These are phyloP conservation scores for Mucor plumbeus DNA, from an alignment of 371 early-diverging fungal genomes.

Conservation along the genomic window DNA sequence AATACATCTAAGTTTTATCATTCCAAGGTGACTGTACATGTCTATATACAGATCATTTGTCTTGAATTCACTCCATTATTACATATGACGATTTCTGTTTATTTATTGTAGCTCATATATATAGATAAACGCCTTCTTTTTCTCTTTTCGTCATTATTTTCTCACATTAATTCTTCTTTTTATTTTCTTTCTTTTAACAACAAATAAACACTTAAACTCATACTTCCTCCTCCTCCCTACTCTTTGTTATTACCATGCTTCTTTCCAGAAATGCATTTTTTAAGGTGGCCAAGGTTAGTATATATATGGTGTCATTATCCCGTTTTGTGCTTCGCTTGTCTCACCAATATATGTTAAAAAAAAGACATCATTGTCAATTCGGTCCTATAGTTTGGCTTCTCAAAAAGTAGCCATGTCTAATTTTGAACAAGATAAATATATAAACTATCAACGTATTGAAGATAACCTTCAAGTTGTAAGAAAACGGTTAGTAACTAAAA, in stretches of 20 bases:
- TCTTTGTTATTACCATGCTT: slow-evolving; percentile 13
- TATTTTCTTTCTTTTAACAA: too few species aligned
- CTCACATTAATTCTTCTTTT: not conserved
- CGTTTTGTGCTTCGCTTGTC: not conserved
- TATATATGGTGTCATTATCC: not conserved
- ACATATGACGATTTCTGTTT: not conserved
- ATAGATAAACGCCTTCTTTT: too few species aligned
- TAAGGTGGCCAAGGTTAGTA: slow-evolving; percentile 39
- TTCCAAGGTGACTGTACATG: not conserved
- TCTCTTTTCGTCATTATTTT: not conserved
- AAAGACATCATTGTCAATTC: not conserved
- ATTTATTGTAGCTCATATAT: too few species aligned
- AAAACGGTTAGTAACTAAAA: slow-evolving; percentile 67
- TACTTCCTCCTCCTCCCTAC: slow-evolving; percentile 24
- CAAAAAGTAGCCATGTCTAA: slow-evolving; percentile 85
- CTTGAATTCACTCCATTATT: not conserved
- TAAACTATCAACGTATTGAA: slow-evolving; percentile 93
- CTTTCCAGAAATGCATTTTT: slow-evolving; percentile 17
- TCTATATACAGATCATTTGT: not conserved
- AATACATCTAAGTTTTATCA: not conserved
- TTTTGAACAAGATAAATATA: slow-evolving; percentile 83
- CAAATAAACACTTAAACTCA: too few species aligned
- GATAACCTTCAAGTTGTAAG: slow-evolving; percentile 89
- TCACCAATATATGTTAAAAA: not conserved
- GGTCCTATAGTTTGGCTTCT: slow-evolving; percentile 42